Evolutionary conservation across 2,329 filamentous ascomycete species (phyloP), one percentile per base, ranked within the genome.

Genomic region (Stagonosporopsis cucurbitacearum): DNA sequence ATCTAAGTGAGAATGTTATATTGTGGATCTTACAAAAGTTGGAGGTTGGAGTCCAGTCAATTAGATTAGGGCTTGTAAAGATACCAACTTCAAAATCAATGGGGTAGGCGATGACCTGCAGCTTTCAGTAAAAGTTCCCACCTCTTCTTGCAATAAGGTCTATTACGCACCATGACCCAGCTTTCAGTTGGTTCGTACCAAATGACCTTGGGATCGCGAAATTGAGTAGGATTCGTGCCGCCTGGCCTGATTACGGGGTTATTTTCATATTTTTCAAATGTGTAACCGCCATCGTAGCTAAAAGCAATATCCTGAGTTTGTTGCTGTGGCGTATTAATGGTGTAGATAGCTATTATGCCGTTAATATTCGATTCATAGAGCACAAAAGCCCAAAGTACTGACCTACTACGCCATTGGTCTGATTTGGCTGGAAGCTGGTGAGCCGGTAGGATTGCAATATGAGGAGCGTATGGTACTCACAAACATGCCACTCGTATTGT

Each of bases 401-500:
- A 43, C 41, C 41, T 9, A 43, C 41, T 20, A 43, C 41, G 15
- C 41, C 41, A 15, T 43, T 43, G 9, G 25, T 43, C 9, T 43
- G n/a, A 77, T 77, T 64, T 85, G 84, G 43, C 82, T 77, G 0
- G 82, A 82, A 60, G 1, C 15, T 22, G 15, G 26, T 43, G 13
- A 43, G 17, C 12, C 1, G 8, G 2, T 32, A 19, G 22, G 13
- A 11, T 19, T 15, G 41, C 11, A 20, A 9, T 11, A 13, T 19
- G 26, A 4, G 6, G 7, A n/a, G 6, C 2, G 6, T 40, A 2
- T 20, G 13, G n/a, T 32, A 43, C 41, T 12, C 15, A 43, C 41
- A 8, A 88, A 88, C 75, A 89, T 86, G 1, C 86, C 86, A 13
- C 84, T 87, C 0, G 86, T 88, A 66, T 89, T 89, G 66, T 88